Percentiles rank a stretch among this genome's conserved stretches.
phyloP scores from a whole-genome alignment of 257 asterid genomes.

The Datura wrightii region DNA sequence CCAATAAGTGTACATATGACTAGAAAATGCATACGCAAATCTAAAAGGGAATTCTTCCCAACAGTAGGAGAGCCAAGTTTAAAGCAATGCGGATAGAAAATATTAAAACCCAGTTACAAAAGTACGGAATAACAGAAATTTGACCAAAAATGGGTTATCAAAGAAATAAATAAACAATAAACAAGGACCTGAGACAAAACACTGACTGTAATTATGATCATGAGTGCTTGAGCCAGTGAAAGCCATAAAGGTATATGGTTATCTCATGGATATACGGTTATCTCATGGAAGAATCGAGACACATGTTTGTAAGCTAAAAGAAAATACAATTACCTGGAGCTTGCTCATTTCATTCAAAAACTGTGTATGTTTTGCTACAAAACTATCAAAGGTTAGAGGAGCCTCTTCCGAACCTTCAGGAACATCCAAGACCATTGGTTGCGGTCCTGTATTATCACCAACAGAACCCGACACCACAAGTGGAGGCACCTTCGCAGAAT shows the following conservation, averaged over 20 bases:
- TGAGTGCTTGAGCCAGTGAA: constrained; percentile 4
- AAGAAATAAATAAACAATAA: background rate
- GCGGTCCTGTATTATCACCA: constrained; percentile 66
- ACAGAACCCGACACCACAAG: constrained; percentile 57
- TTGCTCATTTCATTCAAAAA: constrained; percentile 88
- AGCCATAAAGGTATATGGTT: constrained; percentile 13
- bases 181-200: background rate
- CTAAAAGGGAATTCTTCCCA: constrained; percentile 17
- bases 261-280: background rate
- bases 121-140: background rate
- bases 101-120: background rate
- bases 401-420: constrained; percentile 80
- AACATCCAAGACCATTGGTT: constrained; percentile 78
- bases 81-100: background rate
- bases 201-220: background rate
- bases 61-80: constrained; percentile 1
- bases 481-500: constrained; percentile 92
- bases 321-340: constrained; percentile 68
- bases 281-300: constrained; percentile 20
- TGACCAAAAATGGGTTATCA: constrained; percentile 2
- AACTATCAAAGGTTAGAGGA: constrained; percentile 80
- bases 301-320: constrained; percentile 31
- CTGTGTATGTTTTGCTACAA: constrained; percentile 81
- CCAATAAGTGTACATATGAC: constrained; percentile 11
- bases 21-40: background rate